Conservation (phyloP, 129 eudicot genomes). For the Artemisia annua region DNA sequence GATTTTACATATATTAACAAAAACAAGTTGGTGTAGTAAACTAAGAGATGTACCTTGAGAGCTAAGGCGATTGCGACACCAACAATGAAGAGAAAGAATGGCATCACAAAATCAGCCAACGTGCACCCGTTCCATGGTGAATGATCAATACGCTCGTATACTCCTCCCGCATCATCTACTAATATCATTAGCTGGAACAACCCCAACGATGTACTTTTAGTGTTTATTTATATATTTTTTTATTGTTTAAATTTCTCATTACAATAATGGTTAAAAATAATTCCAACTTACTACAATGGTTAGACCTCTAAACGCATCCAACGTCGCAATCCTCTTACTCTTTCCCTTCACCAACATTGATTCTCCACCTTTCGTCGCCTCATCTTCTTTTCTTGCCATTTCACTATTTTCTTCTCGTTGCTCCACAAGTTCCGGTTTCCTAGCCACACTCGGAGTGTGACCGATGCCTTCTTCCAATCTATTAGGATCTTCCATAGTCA, state of each 20-base stretch:
- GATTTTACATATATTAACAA: background rate
- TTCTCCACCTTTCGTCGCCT: constrained; percentile 13
- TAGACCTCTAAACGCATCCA: constrained; percentile 73
- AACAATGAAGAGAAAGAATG: constrained; percentile 82
- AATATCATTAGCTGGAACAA: constrained; percentile 65
- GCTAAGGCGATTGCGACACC: constrained; percentile 91
- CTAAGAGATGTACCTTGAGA: constrained; percentile 51
- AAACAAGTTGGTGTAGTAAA: background rate
- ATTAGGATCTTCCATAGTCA: constrained; percentile 42
- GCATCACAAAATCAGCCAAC: constrained; percentile 87
- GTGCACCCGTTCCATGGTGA: constrained; percentile 96
- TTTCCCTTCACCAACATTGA: constrained; percentile 34
- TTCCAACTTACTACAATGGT: constrained; percentile 61
- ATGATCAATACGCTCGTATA: constrained; percentile 60
- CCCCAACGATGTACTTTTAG: background rate
- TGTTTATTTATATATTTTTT: background rate
- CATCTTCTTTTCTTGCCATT: background rate
- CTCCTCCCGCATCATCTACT: constrained; percentile 84
- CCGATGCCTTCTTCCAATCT: constrained; percentile 46
- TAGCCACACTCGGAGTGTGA: background rate
- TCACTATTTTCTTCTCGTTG: constrained; percentile 8
- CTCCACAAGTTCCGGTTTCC: background rate
- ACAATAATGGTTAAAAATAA: background rate
- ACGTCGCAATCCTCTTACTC: constrained; percentile 66
- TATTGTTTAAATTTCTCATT: background rate